Evolutionary conservation across 2,329 filamentous ascomycete genomes (phyloP), one percentile per base, ranked within the genome.

Genomic region (Fonsecaea multimorphosa): DNA sequence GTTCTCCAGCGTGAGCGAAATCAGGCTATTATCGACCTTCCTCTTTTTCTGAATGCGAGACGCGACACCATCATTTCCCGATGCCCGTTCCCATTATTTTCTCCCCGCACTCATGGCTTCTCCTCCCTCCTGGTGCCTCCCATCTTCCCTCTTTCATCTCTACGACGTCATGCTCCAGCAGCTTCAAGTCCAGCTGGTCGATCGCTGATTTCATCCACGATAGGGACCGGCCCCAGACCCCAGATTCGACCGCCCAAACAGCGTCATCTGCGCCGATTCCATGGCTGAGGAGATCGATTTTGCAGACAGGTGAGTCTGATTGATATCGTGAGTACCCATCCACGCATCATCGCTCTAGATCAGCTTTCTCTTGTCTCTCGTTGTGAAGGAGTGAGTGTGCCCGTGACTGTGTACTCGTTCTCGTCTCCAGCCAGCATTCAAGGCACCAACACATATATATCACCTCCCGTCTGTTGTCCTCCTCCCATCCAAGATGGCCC

Each of bases 121-220:
- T 24, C 11, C 3, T n/a, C n/a, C 7, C 24, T 22, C 7, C 27
- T n/a, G n/a, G n/a, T n/a, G n/a, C n/a, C 29, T 31, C 49, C 14
- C 9, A 31, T 24, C 52, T 31, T 29, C 46, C 31, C 34, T 14
- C 24, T 60, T 38, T 34, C 58, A 52, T 52, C 40, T 53, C 58
- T 24, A 36, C 58, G 58, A 60, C 58, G 58, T 60, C 58, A 60
- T 60, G 46, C 38, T 46, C 38, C 40, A 19, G 32, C 32, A 16
- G 38, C 38, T 2, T 12, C 7, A 38, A n/a, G 11, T 58, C 56
- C 24, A 16, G 38, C 24, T 14, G 19, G 22, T 58, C 38, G 56
- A 58, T 58, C 56, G 34, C 56, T 46, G 55, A 40, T 29, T 58
- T 40, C 24, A 32, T 58, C 12, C 31, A 36, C 38, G 38, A 58